Evolutionary conservation across 768 basidiomycete species (phyloP), one percentile per base, ranked within the genome.

Genomic region (Agaricus subrufescens): DNA sequence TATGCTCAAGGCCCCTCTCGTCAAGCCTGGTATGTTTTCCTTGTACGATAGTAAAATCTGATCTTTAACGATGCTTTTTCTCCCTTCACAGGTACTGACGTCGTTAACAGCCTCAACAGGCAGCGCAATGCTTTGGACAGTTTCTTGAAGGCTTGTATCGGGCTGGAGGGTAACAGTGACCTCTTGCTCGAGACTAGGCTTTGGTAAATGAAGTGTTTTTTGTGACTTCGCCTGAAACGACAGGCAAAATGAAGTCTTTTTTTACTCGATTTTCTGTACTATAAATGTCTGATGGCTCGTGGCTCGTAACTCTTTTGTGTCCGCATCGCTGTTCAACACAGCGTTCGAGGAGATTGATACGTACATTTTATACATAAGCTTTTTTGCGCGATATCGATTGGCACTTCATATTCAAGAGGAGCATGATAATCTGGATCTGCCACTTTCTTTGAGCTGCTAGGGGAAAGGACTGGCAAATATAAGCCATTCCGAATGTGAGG

Each of bases 1-100:
- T 81, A 96, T 98, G 94, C 86, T 96, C 75, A 97, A 97, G 80
- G 94, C 94, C 0, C 93, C 94, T n/a, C 84, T 95, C 66, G 94
- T 95, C 73, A 95, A 95, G 78, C 91, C 90, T 63, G 90, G 86
- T 81, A 64, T 57, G 77, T 62, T 2, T 12, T 46, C 19, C 26
- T 43, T 29, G 23, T 27, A 39, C 45, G 47, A 25, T 11, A 26
- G 15, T 14, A 37, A 5, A 38, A 8, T 37, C 11, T 53, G 25
- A 44, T 57, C 43, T 38, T 23, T 7, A 11, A 3, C 7, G 11
- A 34, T 11, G 34, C 11, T 34, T 45, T 58, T 47, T 14, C 11
- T 34, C 9, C 31, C 40, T 31, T 40, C n/a, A 34, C 44, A 73
- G 89, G 91, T 53, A 89, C 88, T 38, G 91, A 91, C 63, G 94